Evolutionary conservation across 2,329 filamentous ascomycete genomes (phyloP).

Genomic region (Whalleya microplaca): DNA sequence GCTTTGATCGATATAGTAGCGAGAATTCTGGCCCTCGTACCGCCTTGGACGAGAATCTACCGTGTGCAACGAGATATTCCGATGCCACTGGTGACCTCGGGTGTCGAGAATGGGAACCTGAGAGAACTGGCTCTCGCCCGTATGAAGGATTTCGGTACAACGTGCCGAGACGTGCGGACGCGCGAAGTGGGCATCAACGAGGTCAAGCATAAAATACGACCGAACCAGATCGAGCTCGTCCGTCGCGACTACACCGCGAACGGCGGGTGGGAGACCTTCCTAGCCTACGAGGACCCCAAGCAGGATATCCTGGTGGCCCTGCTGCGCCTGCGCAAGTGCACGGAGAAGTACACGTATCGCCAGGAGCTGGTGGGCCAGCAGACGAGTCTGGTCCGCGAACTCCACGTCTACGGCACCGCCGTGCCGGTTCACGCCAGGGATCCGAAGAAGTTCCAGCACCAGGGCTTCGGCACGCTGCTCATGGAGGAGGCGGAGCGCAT

Average conservation of each 20-base stretch:
- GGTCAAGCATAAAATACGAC: constrained; percentile 97
- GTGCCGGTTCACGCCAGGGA: constrained; percentile 97
- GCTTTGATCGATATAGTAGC: constrained; percentile 94
- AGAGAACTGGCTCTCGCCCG: constrained; percentile 91
- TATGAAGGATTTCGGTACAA: constrained; percentile 99
- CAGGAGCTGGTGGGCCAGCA: constrained; percentile 84
- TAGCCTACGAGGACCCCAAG: constrained; percentile 97
- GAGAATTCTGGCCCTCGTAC: constrained; percentile 90
- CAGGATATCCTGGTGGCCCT: constrained; percentile 96
- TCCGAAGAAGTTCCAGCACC: constrained; percentile 96
- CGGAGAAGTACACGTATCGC: constrained; percentile 87
- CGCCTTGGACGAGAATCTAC: constrained; percentile 98
- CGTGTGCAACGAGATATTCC: constrained; percentile 98
- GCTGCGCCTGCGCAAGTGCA: constrained; percentile 87
- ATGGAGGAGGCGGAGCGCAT: constrained; percentile 99
- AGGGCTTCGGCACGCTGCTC: constrained; percentile 91
- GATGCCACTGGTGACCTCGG: constrained; percentile 99
- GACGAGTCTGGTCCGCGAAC: constrained; percentile 87
- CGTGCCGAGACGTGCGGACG: constrained; percentile 93
- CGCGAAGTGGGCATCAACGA: constrained; percentile 98
- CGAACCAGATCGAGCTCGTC: constrained; percentile 93
- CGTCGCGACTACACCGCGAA: constrained; percentile 94
- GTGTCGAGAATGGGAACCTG: constrained; percentile 96
- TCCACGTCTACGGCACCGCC: constrained; percentile 96
- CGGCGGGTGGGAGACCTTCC: constrained; percentile 96